phyloP scores from a whole-genome alignment of 306 rosid species.

The Heteromeles arbutifolia region DNA sequence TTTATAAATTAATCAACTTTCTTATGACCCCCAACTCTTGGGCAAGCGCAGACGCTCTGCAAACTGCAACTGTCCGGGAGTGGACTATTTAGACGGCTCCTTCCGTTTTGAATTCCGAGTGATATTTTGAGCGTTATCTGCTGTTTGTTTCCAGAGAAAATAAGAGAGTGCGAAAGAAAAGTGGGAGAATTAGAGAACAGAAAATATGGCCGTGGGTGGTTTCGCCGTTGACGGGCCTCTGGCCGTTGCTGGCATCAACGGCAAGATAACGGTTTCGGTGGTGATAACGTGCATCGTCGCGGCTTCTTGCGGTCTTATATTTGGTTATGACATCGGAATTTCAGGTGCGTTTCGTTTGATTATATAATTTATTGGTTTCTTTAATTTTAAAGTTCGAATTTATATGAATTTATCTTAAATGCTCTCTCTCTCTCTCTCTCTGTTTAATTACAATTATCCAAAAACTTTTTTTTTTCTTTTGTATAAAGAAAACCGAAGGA shows the following conservation, averaged over 20 bases:
- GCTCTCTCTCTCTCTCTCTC: too few relatives aligned
- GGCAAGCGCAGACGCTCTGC: not conserved
- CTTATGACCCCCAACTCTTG: not conserved
- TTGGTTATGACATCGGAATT: constrained; percentile 63
- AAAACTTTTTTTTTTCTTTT: not conserved
- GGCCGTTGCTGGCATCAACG: constrained; percentile 3
- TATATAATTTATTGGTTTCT: not conserved
- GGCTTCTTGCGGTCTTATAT: constrained; percentile 63
- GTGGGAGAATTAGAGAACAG: not conserved
- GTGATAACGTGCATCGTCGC: constrained; percentile 62
- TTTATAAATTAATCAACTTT: not conserved
- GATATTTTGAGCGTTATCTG: not conserved
- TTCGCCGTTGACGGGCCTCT: constrained; percentile 29
- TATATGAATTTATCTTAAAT: not conserved
- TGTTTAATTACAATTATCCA: not conserved
- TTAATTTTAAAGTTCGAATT: not conserved
- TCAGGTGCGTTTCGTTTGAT: constrained; percentile 33
- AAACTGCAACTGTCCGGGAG: not conserved
- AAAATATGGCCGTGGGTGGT: constrained; percentile 49
- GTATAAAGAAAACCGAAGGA: too few relatives aligned
- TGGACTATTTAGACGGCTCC: not conserved
- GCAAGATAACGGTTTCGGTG: constrained; percentile 48
- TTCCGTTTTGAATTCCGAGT: not conserved
- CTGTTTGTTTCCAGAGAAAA: not conserved
- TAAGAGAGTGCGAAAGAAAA: not conserved